Evolutionary conservation across 192 early-diverging fungal genomes (phyloP).

Genomic region (Funneliformis mosseae): DNA sequence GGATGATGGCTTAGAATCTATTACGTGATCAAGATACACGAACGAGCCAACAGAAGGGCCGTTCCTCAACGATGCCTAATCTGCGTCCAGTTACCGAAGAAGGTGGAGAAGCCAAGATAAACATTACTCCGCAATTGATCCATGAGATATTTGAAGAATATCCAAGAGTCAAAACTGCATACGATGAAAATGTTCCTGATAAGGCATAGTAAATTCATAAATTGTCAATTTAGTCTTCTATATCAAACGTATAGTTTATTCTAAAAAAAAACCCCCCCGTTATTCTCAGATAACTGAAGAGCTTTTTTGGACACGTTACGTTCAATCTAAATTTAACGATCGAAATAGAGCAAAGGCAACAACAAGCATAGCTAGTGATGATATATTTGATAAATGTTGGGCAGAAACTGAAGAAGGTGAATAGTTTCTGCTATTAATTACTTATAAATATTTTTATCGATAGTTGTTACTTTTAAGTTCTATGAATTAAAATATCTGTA

Average conservation of each 20-base stretch:
- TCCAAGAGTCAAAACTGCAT: conserved; percentile 63
- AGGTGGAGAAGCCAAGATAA: conserved; percentile 80
- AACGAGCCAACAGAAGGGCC: conserved; percentile 78
- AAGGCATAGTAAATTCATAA: not conserved
- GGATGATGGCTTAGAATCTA: conserved; percentile 46
- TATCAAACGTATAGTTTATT: not conserved
- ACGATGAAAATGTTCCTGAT: conserved; percentile 5
- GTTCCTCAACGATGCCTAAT: conserved; percentile 72
- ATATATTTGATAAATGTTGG: conserved; percentile 79
- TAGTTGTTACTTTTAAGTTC: too few species aligned
- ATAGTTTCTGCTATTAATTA: not conserved
- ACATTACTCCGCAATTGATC: conserved; percentile 86
- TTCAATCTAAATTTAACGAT: conserved; percentile 85
- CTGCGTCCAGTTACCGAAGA: conserved; percentile 67
- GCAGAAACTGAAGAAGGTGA: conserved; percentile 74
- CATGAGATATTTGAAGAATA: conserved; percentile 88
- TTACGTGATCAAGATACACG: conserved; percentile 72
- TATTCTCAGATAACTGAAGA: conserved; percentile 67
- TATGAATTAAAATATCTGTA: not conserved
- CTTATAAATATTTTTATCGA: not conserved
- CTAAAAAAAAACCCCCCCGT: not conserved
- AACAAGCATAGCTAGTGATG: conserved; percentile 56
- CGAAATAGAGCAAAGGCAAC: conserved; percentile 56
- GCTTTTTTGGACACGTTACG: conserved; percentile 88
- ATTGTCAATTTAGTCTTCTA: not conserved